Evolutionary conservation across 768 basidiomycete species (phyloP).

Genomic region (Phlebiopsis flavidoalba): DNA sequence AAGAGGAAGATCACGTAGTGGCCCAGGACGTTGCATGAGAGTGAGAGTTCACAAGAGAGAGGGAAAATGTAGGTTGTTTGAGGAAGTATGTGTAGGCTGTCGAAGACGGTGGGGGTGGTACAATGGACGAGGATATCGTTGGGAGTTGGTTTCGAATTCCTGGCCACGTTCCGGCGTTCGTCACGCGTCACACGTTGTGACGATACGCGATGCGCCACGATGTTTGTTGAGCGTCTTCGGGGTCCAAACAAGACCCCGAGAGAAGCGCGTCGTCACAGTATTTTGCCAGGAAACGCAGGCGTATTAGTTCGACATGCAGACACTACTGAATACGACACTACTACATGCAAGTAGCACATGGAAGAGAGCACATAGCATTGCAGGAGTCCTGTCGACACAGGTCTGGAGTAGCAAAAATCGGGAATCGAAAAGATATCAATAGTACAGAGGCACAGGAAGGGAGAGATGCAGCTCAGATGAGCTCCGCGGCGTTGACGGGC

Average conservation of each 20-base stretch:
- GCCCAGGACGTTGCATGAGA: constrained; percentile 31
- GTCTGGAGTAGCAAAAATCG: constrained; percentile 5
- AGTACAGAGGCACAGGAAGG: constrained; percentile 12
- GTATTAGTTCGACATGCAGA: background rate
- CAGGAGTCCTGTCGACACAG: background rate
- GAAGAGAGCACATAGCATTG: too few relatives aligned
- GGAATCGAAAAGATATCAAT: constrained; percentile 15
- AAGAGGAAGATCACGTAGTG: constrained; percentile 59
- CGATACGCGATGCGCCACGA: background rate
- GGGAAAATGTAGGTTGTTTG: background rate
- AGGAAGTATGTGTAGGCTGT: background rate
- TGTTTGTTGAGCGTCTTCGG: background rate
- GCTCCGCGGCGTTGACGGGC: constrained; percentile 97
- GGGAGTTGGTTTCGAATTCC: constrained; percentile 1
- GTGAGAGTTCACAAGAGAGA: background rate
- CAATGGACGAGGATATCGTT: background rate
- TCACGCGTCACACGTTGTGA: background rate
- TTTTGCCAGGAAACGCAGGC: background rate
- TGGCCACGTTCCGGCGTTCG: background rate
- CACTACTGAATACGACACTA: too few relatives aligned
- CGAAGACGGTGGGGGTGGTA: background rate
- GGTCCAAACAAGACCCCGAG: background rate
- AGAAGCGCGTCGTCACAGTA: background rate
- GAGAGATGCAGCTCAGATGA: constrained; percentile 51
- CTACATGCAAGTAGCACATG: too few relatives aligned